These are phyloP conservation scores for Boehmeria nivea DNA, from an alignment of 306 rosid genomes.

Conservation along the genomic window DNA sequence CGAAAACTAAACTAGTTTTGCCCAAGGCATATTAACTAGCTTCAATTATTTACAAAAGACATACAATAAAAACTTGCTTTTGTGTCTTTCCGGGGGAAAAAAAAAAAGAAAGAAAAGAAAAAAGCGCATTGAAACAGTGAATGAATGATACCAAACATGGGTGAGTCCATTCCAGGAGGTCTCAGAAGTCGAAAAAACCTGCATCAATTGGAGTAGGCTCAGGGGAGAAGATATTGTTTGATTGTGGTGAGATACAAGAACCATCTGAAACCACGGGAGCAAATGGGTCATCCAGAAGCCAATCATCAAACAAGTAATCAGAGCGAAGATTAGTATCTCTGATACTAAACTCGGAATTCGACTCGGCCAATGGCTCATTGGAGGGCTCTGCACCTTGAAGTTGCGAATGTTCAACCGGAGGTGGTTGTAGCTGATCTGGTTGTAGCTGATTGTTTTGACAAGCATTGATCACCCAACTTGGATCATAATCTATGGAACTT, in stretches of 20 bases:
- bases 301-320: slow-evolving; percentile 25
- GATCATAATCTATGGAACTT: slow-evolving; percentile 21
- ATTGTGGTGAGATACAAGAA: slow-evolving; percentile 26
- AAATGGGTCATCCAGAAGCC: slow-evolving; percentile 32
- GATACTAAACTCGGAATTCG: slow-evolving; percentile 11
- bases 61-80: too few species aligned
- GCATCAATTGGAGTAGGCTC: slow-evolving; percentile 30
- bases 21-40: slow-evolving; percentile 1
- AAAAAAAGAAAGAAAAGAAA: too few species aligned
- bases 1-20: too few species aligned
- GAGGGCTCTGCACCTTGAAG: slow-evolving; percentile 24
- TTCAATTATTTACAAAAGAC: slow-evolving; percentile 11
- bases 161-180: slow-evolving; percentile 33
- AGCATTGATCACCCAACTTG: slow-evolving; percentile 28
- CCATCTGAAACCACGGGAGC: slow-evolving; percentile 25
- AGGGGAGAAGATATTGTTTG: slow-evolving; percentile 35
- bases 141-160: slow-evolving; percentile 13
- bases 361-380: slow-evolving; percentile 24
- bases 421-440: slow-evolving; percentile 9
- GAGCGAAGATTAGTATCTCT: slow-evolving; percentile 11
- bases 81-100: too few species aligned
- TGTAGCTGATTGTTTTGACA: slow-evolving; percentile 27
- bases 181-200: slow-evolving; percentile 37
- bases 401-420: slow-evolving; percentile 17
- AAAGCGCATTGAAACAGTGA: background rate